phyloP scores from a whole-genome alignment of 163 green algal species.

The Chlorella variabilis region DNA sequence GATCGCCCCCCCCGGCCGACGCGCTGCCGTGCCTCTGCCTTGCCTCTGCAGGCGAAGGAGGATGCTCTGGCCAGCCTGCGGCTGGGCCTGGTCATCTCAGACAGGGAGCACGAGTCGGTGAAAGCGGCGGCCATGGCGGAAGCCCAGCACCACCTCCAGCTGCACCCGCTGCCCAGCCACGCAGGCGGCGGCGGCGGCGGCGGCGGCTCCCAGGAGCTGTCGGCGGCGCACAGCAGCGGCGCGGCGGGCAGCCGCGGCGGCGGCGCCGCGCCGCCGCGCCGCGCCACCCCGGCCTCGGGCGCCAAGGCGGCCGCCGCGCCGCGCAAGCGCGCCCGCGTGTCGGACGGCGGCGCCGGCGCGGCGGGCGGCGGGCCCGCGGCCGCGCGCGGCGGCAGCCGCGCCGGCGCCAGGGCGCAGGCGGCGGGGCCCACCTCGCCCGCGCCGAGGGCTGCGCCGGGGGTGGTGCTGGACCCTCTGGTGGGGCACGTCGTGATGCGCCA shows the following conservation, averaged over 20 bases:
- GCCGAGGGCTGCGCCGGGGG: neutral
- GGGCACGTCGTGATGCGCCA: slow-evolving; percentile 23
- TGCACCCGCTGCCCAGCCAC: neutral
- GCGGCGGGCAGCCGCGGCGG: neutral
- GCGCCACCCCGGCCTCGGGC: neutral
- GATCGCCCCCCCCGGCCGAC: too few species aligned
- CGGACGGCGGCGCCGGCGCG: neutral
- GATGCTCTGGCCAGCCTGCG: slow-evolving; percentile 30
- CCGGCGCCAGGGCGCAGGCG: neutral
- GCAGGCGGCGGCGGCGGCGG: neutral
- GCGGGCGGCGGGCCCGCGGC: too few species aligned
- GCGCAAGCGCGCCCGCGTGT: slow-evolving; percentile 8
- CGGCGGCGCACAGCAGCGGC: slow-evolving; percentile 25
- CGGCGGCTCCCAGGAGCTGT: neutral
- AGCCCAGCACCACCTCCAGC: slow-evolving; percentile 25
- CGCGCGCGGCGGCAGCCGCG: neutral
- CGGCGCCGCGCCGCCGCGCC: neutral
- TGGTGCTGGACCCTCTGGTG: slow-evolving; percentile 11
- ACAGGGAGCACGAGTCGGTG: slow-evolving; percentile 17
- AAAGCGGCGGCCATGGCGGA: slow-evolving; percentile 16
- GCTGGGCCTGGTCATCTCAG: slow-evolving; percentile 12
- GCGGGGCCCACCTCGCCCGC: neutral
- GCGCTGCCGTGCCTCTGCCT: too few species aligned
- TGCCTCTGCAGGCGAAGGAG: slow-evolving; percentile 37
- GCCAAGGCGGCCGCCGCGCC: slow-evolving; percentile 20